A percentile compares a stretch with the other conserved stretches of the same genome.
Evolutionary conservation across 2,329 filamentous ascomycete species (phyloP).

Genomic region (Aspergillus ustus): DNA sequence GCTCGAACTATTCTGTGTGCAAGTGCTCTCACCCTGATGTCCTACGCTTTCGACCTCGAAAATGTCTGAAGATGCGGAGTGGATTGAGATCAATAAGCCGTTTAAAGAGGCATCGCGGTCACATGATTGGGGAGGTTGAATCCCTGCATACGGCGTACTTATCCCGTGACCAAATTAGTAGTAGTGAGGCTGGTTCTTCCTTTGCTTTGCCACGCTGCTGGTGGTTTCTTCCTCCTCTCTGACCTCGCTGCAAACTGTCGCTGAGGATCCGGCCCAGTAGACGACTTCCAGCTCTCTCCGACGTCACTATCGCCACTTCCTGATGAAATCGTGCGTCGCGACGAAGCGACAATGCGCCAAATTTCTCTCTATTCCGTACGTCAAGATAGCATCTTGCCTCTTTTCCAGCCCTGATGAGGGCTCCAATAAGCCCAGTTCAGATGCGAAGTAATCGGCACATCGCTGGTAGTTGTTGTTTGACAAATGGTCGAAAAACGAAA

Average conservation of each 20-base stretch:
- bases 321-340: neutral
- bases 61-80: neutral
- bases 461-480: neutral
- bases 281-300: neutral
- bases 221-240: neutral
- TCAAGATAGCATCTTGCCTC: neutral
- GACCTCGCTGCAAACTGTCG: neutral
- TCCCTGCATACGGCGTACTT: neutral
- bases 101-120: neutral
- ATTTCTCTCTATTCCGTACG: neutral
- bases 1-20: neutral
- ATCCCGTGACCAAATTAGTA: neutral
- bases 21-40: neutral
- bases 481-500: neutral
- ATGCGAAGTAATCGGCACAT: neutral
- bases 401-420: constrained; percentile 7
- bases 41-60: neutral
- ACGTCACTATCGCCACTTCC: neutral
- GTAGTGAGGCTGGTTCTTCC: neutral
- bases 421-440: neutral
- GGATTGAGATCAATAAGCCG: neutral
- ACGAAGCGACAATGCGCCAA: neutral
- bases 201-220: neutral
- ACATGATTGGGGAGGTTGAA: neutral
- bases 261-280: neutral